phyloP scores from a whole-genome alignment of 2,329 filamentous ascomycete genomes.

The Aureobasidium pullulans region DNA sequence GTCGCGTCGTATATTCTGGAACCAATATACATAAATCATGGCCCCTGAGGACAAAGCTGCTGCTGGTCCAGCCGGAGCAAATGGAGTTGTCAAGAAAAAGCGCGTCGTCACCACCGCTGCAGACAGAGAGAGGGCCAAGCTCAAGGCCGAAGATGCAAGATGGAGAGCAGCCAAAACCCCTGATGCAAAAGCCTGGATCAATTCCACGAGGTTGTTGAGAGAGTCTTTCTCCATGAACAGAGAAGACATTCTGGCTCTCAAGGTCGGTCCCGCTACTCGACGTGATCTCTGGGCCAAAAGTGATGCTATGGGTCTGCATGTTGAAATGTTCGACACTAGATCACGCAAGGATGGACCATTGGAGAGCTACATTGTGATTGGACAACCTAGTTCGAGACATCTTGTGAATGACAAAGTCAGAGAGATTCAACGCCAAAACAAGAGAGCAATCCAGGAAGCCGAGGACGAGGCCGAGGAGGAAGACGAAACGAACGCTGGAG shows the following conservation, averaged over 20 bases:
- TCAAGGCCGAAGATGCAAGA: background rate
- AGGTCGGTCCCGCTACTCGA: background rate
- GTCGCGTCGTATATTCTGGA: background rate
- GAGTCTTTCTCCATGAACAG: background rate
- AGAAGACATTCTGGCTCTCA: constrained; percentile 4
- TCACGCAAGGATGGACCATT: background rate
- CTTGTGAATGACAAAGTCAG: background rate
- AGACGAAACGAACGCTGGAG: background rate
- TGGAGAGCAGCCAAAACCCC: constrained; percentile 3
- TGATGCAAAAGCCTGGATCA: constrained; percentile 11
- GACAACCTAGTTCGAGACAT: background rate
- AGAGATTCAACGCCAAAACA: constrained; percentile 1
- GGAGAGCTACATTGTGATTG: background rate
- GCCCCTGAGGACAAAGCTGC: background rate
- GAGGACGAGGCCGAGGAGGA: background rate
- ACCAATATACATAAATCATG: background rate
- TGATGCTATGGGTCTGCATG: background rate
- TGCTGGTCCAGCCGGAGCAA: background rate
- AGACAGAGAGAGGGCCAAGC: constrained; percentile 1
- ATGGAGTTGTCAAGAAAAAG: background rate
- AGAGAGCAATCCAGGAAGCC: background rate
- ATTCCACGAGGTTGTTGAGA: background rate
- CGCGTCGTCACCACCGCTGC: constrained; percentile 6
- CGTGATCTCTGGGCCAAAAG: background rate
- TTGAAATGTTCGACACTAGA: constrained; percentile 1